Evolutionary conservation across 2,329 filamentous ascomycete genomes (phyloP).

Genomic region (Fusarium subtropicale): DNA sequence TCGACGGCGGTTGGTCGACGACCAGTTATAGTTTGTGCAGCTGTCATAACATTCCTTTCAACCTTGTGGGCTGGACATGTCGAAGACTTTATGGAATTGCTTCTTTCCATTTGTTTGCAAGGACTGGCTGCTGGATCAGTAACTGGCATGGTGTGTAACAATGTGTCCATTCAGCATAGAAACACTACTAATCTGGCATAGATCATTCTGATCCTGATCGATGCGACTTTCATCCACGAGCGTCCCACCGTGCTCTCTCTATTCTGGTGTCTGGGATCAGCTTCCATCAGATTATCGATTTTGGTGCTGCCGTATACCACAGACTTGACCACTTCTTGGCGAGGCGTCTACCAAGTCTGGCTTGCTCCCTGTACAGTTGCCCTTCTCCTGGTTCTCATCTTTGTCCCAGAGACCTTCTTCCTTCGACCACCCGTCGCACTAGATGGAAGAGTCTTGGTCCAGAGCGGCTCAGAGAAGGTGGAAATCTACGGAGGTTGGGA

Average conservation of each 20-base stretch:
- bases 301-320: constrained; percentile 11
- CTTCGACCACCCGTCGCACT: constrained; percentile 33
- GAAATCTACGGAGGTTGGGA: constrained; percentile 27
- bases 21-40: constrained; percentile 14
- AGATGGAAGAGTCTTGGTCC: constrained; percentile 16
- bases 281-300: constrained; percentile 13
- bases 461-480: constrained; percentile 25
- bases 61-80: constrained; percentile 26
- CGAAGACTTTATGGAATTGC: constrained; percentile 12
- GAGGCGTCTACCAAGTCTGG: constrained; percentile 27
- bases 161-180: accelerated
- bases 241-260: constrained; percentile 27
- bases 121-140: constrained; percentile 16
- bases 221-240: constrained; percentile 38
- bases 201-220: constrained; percentile 26
- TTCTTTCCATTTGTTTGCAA: constrained; percentile 17
- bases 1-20: constrained; percentile 34
- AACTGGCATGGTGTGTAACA: constrained; percentile 17
- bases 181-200: background rate
- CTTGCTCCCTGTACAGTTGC: background rate
- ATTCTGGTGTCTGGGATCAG: constrained; percentile 22
- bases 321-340: constrained; percentile 5
- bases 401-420: constrained; percentile 33
- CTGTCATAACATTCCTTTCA: background rate
- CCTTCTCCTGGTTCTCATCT: constrained; percentile 5